Evolutionary conservation across 164 flowering plant species (phyloP).

Genomic region (Vitis labrusca): DNA sequence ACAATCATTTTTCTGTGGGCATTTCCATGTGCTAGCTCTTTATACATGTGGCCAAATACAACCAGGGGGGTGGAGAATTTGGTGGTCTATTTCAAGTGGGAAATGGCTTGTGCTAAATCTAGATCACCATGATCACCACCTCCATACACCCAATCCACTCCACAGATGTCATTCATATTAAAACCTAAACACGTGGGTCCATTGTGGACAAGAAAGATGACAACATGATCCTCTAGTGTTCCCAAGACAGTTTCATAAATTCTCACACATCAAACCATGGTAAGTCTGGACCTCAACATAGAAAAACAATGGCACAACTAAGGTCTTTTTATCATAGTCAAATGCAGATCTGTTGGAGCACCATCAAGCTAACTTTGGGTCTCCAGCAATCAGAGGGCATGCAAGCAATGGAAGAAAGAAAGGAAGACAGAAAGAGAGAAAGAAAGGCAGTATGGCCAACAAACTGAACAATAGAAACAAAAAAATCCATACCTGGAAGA

Average conservation of each 20-base stretch:
- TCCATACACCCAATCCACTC: constrained; percentile 69
- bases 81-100: constrained; percentile 49
- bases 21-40: constrained; percentile 56
- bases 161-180: constrained; percentile 67
- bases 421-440: not conserved
- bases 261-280: constrained; percentile 26
- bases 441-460: not conserved
- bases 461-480: no score
- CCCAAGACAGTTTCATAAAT: constrained; percentile 59
- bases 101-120: constrained; percentile 73
- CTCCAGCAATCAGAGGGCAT: not conserved
- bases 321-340: constrained; percentile 29
- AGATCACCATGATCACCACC: constrained; percentile 95
- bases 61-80: constrained; percentile 55
- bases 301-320: constrained; percentile 9
- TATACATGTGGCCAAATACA: constrained; percentile 95
- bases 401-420: not conserved
- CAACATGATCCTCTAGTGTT: constrained; percentile 59
- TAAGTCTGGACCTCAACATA: constrained; percentile 14
- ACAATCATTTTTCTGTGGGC: constrained; percentile 74
- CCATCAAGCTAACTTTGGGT: constrained; percentile 27
- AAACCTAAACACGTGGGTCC: constrained; percentile 93
- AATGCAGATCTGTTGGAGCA: constrained; percentile 32
- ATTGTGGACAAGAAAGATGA: constrained; percentile 88
- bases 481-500: no score